Conservation (phyloP, 1,284 basidiomycete genomes). For the Apiotrichum laibachii region DNA sequence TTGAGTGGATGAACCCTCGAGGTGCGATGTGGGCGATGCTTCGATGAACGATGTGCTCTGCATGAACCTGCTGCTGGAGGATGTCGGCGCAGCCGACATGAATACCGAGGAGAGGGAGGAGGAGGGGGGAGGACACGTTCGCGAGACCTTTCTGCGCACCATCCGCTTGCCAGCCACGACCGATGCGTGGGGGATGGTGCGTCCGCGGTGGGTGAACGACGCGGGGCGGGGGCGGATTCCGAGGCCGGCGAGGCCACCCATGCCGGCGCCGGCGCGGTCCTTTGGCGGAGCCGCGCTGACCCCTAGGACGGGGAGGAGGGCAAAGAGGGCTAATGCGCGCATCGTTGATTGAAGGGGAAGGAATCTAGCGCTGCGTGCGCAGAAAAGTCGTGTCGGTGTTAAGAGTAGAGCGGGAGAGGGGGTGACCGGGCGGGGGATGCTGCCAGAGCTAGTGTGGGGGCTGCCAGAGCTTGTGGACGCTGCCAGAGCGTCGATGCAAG, state of each 20-base stretch:
- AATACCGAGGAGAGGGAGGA: slow-evolving; percentile 4
- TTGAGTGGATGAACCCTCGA: too few relatives aligned
- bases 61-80: too few relatives aligned
- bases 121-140: background rate
- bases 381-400: too few relatives aligned
- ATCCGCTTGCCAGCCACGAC: background rate
- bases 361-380: background rate
- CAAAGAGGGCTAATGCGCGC: slow-evolving; percentile 17
- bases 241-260: background rate
- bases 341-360: background rate
- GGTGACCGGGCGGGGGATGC: background rate
- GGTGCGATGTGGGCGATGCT: background rate
- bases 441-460: background rate
- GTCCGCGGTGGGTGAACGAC: background rate
- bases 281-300: background rate
- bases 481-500: background rate
- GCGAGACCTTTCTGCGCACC: background rate
- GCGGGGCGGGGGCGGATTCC: background rate
- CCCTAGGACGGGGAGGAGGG: slow-evolving; percentile 16
- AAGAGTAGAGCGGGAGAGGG: background rate
- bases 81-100: background rate
- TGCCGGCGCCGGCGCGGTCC: background rate
- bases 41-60: background rate
- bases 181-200: slow-evolving; percentile 3
- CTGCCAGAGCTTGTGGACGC: background rate